These are phyloP conservation scores for Anthracocystis panici-leucophaei DNA, from an alignment of 1,284 basidiomycete genomes.

Conservation along the genomic window DNA sequence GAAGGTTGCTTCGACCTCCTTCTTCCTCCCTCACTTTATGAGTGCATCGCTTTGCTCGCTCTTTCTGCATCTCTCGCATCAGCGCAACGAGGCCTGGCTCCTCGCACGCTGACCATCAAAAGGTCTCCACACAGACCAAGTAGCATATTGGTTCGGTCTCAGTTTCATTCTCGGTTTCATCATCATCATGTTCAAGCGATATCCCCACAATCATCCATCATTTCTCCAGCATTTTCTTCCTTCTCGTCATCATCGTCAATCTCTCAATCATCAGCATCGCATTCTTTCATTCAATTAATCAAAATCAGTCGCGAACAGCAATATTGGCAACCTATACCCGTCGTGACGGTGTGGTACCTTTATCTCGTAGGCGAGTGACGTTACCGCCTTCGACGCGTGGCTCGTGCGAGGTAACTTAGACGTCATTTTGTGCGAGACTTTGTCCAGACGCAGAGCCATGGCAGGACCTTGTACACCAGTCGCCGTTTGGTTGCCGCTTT, in stretches of 20 bases:
- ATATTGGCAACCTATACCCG: no score
- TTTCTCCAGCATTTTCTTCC: conserved; percentile 14
- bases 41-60: not conserved
- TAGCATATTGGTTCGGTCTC: not conserved
- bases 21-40: not conserved
- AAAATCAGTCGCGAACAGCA: not conserved
- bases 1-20: not conserved
- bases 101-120: conserved; percentile 12
- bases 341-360: no score
- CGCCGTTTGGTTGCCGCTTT: not conserved
- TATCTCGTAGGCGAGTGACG: no score
- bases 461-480: no score
- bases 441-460: no score
- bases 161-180: conserved; percentile 8
- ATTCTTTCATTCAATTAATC: conserved; percentile 8
- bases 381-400: not conserved
- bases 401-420: conserved; percentile 4
- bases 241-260: conserved; percentile 2
- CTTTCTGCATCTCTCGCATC: not conserved
- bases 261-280: conserved; percentile 15
- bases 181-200: conserved; percentile 19
- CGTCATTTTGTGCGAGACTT: not conserved
- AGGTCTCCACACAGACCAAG: conserved; percentile 17
- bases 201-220: conserved; percentile 3
- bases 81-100: not conserved